These are phyloP conservation scores for Halophytophthora batemanensis DNA, from an alignment of 352 stramenopile genomes.

Conservation along the genomic window DNA sequence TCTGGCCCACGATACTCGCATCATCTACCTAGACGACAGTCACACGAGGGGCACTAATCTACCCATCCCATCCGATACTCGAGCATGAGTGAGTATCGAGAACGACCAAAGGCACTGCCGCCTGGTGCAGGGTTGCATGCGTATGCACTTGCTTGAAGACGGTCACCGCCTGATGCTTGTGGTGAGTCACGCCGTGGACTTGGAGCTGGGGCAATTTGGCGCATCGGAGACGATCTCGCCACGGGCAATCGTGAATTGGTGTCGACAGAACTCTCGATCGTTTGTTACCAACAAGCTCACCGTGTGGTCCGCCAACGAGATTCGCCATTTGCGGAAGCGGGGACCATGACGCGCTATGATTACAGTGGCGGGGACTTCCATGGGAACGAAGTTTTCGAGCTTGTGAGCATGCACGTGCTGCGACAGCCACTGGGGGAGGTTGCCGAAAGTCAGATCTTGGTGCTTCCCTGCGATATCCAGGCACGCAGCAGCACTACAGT, in stretches of 20 bases:
- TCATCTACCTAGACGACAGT: not conserved
- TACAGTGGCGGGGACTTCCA: not conserved
- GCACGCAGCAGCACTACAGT: not conserved
- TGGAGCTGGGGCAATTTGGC: not conserved
- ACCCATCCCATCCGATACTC: not conserved
- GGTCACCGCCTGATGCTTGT: not conserved
- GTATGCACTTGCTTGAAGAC: not conserved
- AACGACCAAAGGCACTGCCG: not conserved
- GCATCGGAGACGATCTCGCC: not conserved
- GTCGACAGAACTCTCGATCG: not conserved
- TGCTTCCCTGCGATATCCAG: too few relatives aligned
- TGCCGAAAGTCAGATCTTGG: not conserved
- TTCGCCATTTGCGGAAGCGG: not conserved
- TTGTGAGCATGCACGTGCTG: not conserved
- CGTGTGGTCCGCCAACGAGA: not conserved
- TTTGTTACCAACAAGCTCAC: not conserved
- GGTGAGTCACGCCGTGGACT: not conserved
- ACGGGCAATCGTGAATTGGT: not conserved
- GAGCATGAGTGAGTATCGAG: not conserved
- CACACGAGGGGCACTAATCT: not conserved
- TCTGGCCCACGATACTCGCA: not conserved
- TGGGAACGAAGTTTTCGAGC: not conserved
- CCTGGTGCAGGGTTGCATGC: not conserved
- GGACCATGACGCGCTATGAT: too few relatives aligned
- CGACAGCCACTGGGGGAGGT: not conserved